Base-by-base conservation (phyloP, 345 rosid species). In the Theobroma cacao region DNA sequence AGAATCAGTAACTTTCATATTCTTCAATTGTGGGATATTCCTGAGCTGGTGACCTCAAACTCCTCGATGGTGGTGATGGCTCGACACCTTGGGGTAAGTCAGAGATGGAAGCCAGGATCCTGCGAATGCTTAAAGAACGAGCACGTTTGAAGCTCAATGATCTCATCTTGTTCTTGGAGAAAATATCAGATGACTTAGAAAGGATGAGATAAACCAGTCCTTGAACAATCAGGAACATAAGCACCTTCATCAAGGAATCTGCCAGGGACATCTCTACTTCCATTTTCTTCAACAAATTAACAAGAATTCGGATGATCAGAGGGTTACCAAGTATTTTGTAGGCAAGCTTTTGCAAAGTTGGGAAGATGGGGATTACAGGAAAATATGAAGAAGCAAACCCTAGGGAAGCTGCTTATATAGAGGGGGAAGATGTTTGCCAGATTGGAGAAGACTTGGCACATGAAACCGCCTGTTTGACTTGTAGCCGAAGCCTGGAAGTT, bases 131-230 rank as follows among this genome's bases (percentile, higher is more conserved):
- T 52, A 72, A 59, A 0, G 90, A 89, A 18, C 88, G 88, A 15
- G 89, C 85, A 2, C 84, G 82, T 31, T 60, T 84, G 87, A 89
- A 88, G 83, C 91, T 81, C 26, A 81, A 73, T 0, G 91, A 80
- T 36, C 83, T 78, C 81, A 31, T 82, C 80, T 73, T 85, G 70
- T 84, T 80, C 77, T 76, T 71, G 76, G 88, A 84, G 86, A 87
- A 90, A 62, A 87, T 55, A 26, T 83, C 72, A 4, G 93, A 88
- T 56, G 86, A 90, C 0, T 81, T 88, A 26, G 87, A 65, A 59
- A 88, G 87, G 43, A 90, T 86, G 50, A 84, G 74, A 72, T 87
- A 90, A 5, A 90, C 88, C 80, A 90, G 74, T 53, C 77, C 88
- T 71, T 90, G 91, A 24, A 87, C 87, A 63, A 90, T 72, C 75